Percentiles rank a stretch among this genome's conserved stretches.
These are phyloP conservation scores for Parastagonospora nodorum DNA, from an alignment of 2,329 filamentous ascomycete genomes.

Conservation along the genomic window DNA sequence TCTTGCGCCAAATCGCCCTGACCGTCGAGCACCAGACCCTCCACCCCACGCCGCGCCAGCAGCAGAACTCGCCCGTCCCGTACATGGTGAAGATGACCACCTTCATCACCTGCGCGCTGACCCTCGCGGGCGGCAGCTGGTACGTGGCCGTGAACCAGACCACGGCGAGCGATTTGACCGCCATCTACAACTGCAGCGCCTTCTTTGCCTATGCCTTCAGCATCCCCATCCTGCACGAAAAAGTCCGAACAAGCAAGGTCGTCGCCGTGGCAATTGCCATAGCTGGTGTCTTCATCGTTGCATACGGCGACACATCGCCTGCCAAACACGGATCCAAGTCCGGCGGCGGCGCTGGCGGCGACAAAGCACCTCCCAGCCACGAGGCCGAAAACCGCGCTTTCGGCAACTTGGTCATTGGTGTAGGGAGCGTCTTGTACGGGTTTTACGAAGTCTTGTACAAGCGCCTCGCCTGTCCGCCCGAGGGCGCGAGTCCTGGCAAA, in stretches of 20 bases:
- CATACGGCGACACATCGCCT: conserved; percentile 76
- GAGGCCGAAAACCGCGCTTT: conserved; percentile 71
- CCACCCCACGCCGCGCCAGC: conserved; percentile 60
- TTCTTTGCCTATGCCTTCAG: conserved; percentile 99
- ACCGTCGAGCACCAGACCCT: conserved; percentile 86
- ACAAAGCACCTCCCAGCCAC: conserved; percentile 51
- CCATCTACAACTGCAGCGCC: conserved; percentile 98
- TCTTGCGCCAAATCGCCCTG: conserved; percentile 70
- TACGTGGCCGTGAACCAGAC: conserved; percentile 94
- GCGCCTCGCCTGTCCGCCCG: conserved; percentile 87
- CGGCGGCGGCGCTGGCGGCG: conserved; percentile 59
- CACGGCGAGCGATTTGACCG: conserved; percentile 89
- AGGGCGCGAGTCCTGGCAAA: conserved; percentile 81
- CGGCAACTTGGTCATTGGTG: conserved; percentile 89
- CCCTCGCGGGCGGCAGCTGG: conserved; percentile 90
- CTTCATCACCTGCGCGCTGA: conserved; percentile 82
- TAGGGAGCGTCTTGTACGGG: conserved; percentile 90
- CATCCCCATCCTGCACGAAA: conserved; percentile 85
- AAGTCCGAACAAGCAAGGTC: conserved; percentile 81
- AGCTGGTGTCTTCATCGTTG: conserved; percentile 87
- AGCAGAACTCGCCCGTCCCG: conserved; percentile 60
- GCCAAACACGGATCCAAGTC: conserved; percentile 61
- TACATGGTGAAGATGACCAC: conserved; percentile 83
- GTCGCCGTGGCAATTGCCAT: conserved; percentile 87
- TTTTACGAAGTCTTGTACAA: conserved; percentile 99